Conservation (phyloP, 1,284 basidiomycete genomes). For the Ceratobasidium sp. region DNA sequence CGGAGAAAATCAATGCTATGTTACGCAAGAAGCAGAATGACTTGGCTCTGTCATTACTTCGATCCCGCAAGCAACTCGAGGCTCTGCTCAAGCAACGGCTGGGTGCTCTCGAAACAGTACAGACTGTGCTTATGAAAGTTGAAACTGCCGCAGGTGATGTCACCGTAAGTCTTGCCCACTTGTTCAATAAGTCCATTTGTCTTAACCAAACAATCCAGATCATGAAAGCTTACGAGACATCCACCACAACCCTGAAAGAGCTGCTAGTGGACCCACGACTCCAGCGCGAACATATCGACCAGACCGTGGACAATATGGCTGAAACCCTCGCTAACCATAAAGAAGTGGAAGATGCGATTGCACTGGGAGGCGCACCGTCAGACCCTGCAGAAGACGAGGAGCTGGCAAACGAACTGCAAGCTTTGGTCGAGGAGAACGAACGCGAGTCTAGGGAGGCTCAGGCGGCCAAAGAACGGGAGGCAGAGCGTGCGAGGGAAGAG, state of each 20-base stretch:
- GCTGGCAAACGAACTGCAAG: constrained; percentile 61
- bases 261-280: constrained; percentile 86
- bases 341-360: constrained; percentile 85
- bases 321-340: constrained; percentile 83
- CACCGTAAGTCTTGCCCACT: constrained; percentile 68
- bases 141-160: constrained; percentile 90
- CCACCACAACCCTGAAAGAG: constrained; percentile 77
- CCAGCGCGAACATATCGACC: constrained; percentile 80
- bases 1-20: constrained; percentile 72
- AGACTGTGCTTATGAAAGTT: constrained; percentile 81
- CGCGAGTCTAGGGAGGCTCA: constrained; percentile 58
- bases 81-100: constrained; percentile 82
- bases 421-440: constrained; percentile 58
- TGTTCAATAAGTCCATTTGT: constrained; percentile 30
- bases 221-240: constrained; percentile 86
- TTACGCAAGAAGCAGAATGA: constrained; percentile 77
- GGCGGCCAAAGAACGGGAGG: constrained; percentile 59
- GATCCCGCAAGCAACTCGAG: constrained; percentile 83
- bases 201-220: constrained; percentile 65
- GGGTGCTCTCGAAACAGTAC: constrained; percentile 78
- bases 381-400: constrained; percentile 66
- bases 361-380: constrained; percentile 63
- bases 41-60: constrained; percentile 79
- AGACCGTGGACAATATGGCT: constrained; percentile 87
- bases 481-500: constrained; percentile 47